Evolutionary conservation across 345 rosid species (phyloP).

Genomic region (Trapa incisa): DNA sequence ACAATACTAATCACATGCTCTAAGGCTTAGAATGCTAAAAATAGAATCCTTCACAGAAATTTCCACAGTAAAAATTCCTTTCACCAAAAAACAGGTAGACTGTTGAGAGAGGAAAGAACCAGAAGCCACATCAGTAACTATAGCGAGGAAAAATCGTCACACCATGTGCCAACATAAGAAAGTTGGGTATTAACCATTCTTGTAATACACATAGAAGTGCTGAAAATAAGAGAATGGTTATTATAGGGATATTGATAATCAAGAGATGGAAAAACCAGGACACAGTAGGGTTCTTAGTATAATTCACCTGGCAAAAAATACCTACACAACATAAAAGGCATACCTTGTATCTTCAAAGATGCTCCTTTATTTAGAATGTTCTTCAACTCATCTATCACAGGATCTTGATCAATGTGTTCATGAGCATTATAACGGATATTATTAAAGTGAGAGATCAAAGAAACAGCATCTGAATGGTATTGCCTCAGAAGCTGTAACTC

Average conservation of each 20-base stretch:
- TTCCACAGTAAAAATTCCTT: not conserved
- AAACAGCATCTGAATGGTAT: constrained; percentile 36
- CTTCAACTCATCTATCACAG: constrained; percentile 48
- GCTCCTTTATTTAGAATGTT: constrained; percentile 48
- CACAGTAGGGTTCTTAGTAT: not conserved
- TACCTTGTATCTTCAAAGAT: constrained; percentile 69
- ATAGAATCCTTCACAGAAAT: not conserved
- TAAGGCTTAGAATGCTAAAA: not conserved
- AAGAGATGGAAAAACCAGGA: not conserved
- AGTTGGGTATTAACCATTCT: not conserved
- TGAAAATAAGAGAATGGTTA: not conserved
- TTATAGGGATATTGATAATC: not conserved
- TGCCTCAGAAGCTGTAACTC: constrained; percentile 69
- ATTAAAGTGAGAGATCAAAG: constrained; percentile 49
- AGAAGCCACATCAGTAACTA: not conserved
- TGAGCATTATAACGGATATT: constrained; percentile 33
- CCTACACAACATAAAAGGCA: constrained; percentile 4
- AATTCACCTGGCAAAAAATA: constrained; percentile 8
- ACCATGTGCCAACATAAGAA: not conserved
- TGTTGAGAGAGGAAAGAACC: not conserved
- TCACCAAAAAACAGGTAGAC: not conserved
- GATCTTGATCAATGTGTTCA: constrained; percentile 46
- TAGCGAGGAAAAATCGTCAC: not conserved
- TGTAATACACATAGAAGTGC: not conserved
- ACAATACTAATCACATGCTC: not conserved